Percentiles rank a stretch among this genome's conserved stretches.
Conservation (phyloP, 306 rosid genomes). For the Citrullus colocynthis region DNA sequence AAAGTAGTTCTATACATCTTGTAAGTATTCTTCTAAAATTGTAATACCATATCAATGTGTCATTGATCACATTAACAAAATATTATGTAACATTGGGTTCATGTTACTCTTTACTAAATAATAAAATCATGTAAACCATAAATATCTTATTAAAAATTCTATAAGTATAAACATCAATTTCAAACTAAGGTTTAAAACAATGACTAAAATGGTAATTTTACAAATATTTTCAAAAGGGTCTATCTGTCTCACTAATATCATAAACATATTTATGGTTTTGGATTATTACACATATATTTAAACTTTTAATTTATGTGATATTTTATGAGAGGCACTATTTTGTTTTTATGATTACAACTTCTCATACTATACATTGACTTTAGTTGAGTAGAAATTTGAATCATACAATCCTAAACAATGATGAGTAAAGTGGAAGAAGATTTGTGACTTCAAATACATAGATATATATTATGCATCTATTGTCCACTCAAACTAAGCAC, state of each 20-base stretch:
- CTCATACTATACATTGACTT: not conserved
- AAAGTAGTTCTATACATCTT: not conserved
- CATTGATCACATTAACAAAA: no score
- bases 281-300: not conserved
- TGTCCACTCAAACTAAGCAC: conserved; percentile 6
- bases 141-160: no score
- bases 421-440: conserved; percentile 2
- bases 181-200: not conserved
- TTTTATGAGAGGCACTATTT: not conserved
- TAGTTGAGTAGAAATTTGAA: not conserved
- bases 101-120: no score
- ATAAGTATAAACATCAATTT: not conserved
- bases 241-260: not conserved
- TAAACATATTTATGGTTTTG: not conserved
- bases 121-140: no score
- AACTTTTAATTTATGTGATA: no score
- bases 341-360: not conserved
- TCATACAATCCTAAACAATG: not conserved
- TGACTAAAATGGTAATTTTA: no score
- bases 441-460: not conserved
- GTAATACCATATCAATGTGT: no score
- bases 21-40: no score
- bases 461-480: not conserved
- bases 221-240: no score
- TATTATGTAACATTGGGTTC: no score